Conservation (phyloP, 495 filamentous ascomycete genomes). For the Aspergillus ostianus region DNA sequence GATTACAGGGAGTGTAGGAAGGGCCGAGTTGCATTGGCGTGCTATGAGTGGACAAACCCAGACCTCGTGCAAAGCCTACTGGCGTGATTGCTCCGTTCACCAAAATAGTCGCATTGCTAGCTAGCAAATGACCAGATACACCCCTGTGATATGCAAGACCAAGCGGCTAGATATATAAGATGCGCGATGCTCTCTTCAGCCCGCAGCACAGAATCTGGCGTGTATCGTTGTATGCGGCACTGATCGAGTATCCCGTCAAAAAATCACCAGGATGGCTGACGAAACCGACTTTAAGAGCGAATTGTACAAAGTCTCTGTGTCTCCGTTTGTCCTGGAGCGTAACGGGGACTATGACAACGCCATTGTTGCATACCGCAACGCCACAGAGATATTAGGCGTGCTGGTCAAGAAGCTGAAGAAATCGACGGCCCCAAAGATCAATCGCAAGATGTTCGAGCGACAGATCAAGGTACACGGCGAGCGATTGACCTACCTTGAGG, state of each 20-base stretch:
- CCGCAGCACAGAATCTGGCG: not conserved
- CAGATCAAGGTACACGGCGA: constrained; percentile 19
- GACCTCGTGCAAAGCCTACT: too few species aligned
- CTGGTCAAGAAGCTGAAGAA: constrained; percentile 18
- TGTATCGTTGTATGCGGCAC: not conserved
- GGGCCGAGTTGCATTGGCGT: too few species aligned
- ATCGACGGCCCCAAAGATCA: constrained; percentile 13
- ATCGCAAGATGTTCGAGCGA: constrained; percentile 24
- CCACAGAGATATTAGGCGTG: constrained; percentile 17
- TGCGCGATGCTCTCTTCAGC: not conserved
- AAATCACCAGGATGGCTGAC: constrained; percentile 3
- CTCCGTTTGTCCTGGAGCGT: constrained; percentile 14
- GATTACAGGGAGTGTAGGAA: not conserved
- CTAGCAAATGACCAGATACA: not conserved
- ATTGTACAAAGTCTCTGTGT: constrained; percentile 23
- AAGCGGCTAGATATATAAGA: not conserved
- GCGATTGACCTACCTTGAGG: constrained; percentile 15
- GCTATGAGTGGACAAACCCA: too few species aligned
- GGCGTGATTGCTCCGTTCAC: too few species aligned
- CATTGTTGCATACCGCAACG: constrained; percentile 22
- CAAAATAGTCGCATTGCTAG: not conserved
- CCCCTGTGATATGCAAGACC: not conserved
- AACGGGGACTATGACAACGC: constrained; percentile 36
- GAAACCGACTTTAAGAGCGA: constrained; percentile 17
- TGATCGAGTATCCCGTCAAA: not conserved